Conservation (phyloP, 2,329 filamentous ascomycete genomes). For the Sarocladium brachiariae region DNA sequence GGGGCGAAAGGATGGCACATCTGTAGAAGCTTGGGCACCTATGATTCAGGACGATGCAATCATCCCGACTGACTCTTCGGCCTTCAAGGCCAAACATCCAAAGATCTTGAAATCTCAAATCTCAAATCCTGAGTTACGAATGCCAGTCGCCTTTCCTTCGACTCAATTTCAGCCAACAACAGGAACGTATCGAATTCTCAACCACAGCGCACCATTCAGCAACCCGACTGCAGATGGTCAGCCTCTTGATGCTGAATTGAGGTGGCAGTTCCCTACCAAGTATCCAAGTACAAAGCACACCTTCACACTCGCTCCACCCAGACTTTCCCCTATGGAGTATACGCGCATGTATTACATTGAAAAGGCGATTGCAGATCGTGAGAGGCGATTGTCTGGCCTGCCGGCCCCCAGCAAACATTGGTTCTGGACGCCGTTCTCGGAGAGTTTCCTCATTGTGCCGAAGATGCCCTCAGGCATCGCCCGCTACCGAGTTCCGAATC, state of each 20-base stretch:
- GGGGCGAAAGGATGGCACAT: too few relatives aligned
- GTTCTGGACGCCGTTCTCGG: constrained; percentile 28
- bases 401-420: constrained; percentile 22
- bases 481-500: constrained; percentile 11
- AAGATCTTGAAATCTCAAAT: constrained; percentile 18
- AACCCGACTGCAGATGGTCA: neutral
- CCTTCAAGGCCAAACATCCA: constrained; percentile 16
- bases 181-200: neutral
- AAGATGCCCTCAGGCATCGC: constrained; percentile 22
- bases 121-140: constrained; percentile 17
- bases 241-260: neutral
- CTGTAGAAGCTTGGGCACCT: too few relatives aligned
- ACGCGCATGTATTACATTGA: constrained; percentile 28
- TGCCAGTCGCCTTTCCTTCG: neutral
- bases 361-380: constrained; percentile 21
- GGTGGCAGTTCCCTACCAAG: neutral
- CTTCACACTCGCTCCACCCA: constrained; percentile 18
- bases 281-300: neutral
- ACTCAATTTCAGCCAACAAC: neutral
- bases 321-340: constrained; percentile 35
- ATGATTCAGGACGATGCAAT: constrained; percentile 13
- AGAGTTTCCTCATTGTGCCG: constrained; percentile 31
- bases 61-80: neutral
- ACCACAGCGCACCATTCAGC: neutral
- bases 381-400: constrained; percentile 22